A percentile compares a stretch with the other conserved stretches of the same genome.
Evolutionary conservation across 1,284 basidiomycete genomes (phyloP).

Genomic region (Megacollybia platyphylla): DNA sequence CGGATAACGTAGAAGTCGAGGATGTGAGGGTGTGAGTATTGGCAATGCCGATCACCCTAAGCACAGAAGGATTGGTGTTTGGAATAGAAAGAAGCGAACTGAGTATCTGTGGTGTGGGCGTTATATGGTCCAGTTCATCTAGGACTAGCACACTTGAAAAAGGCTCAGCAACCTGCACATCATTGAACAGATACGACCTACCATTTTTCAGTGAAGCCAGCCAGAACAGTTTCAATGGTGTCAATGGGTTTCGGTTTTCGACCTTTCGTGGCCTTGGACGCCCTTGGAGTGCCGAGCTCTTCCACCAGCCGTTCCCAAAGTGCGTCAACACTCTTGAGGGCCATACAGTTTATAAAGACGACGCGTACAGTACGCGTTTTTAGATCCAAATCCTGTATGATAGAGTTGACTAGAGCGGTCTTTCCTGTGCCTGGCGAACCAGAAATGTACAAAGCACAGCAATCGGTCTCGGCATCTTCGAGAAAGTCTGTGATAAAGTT

Average conservation of each 20-base stretch:
- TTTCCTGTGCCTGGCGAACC: slow-evolving; percentile 75
- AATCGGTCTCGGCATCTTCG: slow-evolving; percentile 12
- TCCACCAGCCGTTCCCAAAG: slow-evolving; percentile 60
- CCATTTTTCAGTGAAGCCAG: slow-evolving; percentile 39
- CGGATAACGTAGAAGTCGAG: slow-evolving; percentile 24
- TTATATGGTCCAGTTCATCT: slow-evolving; percentile 71
- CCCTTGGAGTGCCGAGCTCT: slow-evolving; percentile 23
- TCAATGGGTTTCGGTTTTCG: slow-evolving; percentile 17
- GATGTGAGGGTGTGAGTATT: slow-evolving; percentile 73
- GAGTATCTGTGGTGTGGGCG: slow-evolving; percentile 41
- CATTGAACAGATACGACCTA: slow-evolving; percentile 16
- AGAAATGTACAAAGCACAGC: slow-evolving; percentile 54
- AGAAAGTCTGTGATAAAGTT: slow-evolving; percentile 46
- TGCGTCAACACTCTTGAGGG: slow-evolving; percentile 46
- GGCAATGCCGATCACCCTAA: slow-evolving; percentile 68
- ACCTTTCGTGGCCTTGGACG: slow-evolving; percentile 6
- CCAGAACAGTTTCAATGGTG: slow-evolving; percentile 28
- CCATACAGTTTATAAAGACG: slow-evolving; percentile 68
- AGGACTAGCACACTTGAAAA: slow-evolving; percentile 51
- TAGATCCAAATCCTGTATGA: slow-evolving; percentile 31
- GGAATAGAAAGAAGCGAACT: slow-evolving; percentile 52
- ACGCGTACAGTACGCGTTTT: slow-evolving; percentile 26
- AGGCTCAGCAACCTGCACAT: slow-evolving; percentile 4
- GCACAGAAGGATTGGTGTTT: slow-evolving; percentile 26
- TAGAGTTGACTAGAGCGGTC: slow-evolving; percentile 62